Evolutionary conservation across 148 eudicot genomes (phyloP).

Genomic region (Cornus kousa): DNA sequence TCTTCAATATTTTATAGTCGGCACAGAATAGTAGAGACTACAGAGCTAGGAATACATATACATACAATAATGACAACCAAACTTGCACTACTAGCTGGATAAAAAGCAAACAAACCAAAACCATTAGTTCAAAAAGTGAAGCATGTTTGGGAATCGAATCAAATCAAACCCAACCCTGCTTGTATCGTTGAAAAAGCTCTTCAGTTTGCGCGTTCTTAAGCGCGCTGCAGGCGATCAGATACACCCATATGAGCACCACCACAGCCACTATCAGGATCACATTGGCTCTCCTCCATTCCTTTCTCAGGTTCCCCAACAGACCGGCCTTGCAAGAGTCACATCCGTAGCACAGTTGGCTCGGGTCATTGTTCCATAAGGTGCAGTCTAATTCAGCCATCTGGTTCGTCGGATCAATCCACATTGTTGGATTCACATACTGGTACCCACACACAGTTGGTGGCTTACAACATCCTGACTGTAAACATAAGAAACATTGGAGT

Average conservation of each 20-base stretch:
- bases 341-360: constrained; percentile 76
- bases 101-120: background rate
- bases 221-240: constrained; percentile 86
- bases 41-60: too few species aligned
- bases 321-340: constrained; percentile 94
- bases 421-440: constrained; percentile 75
- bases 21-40: too few species aligned
- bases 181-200: constrained; percentile 75
- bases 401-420: constrained; percentile 68
- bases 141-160: background rate
- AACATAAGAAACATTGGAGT: background rate
- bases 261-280: constrained; percentile 66
- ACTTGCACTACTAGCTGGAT: background rate
- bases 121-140: background rate
- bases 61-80: background rate
- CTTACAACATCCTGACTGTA: constrained; percentile 92
- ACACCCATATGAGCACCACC: constrained; percentile 78
- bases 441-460: constrained; percentile 84
- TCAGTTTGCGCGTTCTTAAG: constrained; percentile 83
- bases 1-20: too few species aligned
- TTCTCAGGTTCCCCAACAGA: constrained; percentile 71
- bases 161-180: constrained; percentile 67
- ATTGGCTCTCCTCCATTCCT: constrained; percentile 87
- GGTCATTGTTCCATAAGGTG: constrained; percentile 72
- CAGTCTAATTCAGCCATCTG: constrained; percentile 63